Evolutionary conservation across 257 asterid species (phyloP), one percentile per base, ranked within the genome.

Genomic region (Misopates orontium): DNA sequence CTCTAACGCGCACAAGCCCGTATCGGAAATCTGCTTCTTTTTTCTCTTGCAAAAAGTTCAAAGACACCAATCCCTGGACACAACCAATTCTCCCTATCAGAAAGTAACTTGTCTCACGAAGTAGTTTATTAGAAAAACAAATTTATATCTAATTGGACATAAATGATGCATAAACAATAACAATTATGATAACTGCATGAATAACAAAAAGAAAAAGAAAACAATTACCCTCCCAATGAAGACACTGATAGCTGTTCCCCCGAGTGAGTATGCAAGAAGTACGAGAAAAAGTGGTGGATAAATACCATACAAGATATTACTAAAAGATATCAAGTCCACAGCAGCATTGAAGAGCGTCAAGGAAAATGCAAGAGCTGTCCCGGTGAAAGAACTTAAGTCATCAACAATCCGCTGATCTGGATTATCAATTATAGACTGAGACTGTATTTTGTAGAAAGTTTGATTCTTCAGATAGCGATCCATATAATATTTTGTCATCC

Each of bases 321-420:
- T 91, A 73, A 91, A 91, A 71, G 98, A 91, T 78, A 91, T 79
- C 81, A 91, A 85, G 83, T 91, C 98, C 50, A 91, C 83, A 0
- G 86, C 66, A 75, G 98, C 95, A 74, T 85, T 91, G 83, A 91
- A 88, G 76, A 89, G 77, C 9, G 84, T 82, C 80, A 89, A 69
- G 62, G 98, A 87, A 77, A 89, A 91, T 55, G 98, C 85, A 55
- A 89, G 92, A 71, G 96, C 88, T 47, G 96, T 86, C 83, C 95
- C 88, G 0, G 98, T 88, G 76, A 91, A 91, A 77, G 98, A 79
- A 80, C 91, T 91, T 61, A 91, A 77, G 79, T 91, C 98, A 32
- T 91, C 96, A 66, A 89, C 98, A 73, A 91, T 91, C 69, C 96
- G 83, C 80, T 91, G 98, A 78, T 91, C 98, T 28, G 98, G 98